Evolutionary conservation across 257 asterid genomes (phyloP), one percentile per base, ranked within the genome.

Genomic region (Solanum peruvianum): DNA sequence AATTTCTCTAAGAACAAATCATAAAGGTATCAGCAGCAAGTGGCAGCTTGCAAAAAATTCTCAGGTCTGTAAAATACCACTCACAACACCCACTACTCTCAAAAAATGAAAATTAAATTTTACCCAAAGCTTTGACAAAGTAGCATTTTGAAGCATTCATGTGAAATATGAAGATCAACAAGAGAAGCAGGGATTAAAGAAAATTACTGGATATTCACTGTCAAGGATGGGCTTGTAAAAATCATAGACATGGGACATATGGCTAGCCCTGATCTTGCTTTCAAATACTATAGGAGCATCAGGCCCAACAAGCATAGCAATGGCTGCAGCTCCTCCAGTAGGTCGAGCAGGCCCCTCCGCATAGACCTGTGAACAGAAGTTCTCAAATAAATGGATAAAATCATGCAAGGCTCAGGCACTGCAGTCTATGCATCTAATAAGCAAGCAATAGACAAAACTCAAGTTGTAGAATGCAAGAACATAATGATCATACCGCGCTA

Each of bases 321-420:
- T 84, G 29, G 99, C 98, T 85, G 98, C 99, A 86, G 99, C 99
- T 83, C 99, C 99, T 41, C 99, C 99, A 47, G 99, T 97, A 77
- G 99, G 99, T 86, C 99, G 92, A 89, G 99, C 99, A 31, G 99
- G 98, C 21, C 99, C 99, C 92, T 96, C 99, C 4, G 99, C 99
- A 89, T 97, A 97, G 86, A 97, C 99, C 99, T 97, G 90, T 91
- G 39, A 91, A 84, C 90, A 29, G 72, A 87, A 88, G 83, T 82
- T 60, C 39, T 73, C 75, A 49, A 45, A 44, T 71, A 70, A 85
- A 42, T 56, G 67, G 39, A 85, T 14, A 41, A 84, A 37, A 8
- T 67, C 66, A 67, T 84, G 78, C 37, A 15, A 84, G 18, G 23
- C 70, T 20, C 44, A 67, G 62, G 39, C 64, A 78, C 16, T 45